Evolutionary conservation across 352 stramenopile species (phyloP), one percentile per base, ranked within the genome.

Genomic region (Pythium vanterpoolii): DNA sequence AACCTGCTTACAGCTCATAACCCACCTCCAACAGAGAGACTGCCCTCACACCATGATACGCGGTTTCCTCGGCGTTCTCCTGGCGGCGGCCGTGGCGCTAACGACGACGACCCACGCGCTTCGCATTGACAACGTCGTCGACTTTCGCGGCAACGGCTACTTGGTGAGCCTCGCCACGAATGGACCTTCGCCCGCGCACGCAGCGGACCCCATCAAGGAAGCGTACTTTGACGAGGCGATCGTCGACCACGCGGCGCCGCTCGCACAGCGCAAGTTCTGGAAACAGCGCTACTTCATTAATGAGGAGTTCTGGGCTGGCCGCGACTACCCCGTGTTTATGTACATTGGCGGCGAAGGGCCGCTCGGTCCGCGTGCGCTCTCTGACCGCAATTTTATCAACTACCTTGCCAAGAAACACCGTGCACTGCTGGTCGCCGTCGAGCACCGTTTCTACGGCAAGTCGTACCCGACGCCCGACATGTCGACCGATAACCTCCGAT

Each of bases 371-470:
- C 76, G 78, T 14, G 70, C 74, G 11, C 71, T 93, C 30, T 88
- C 77, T 23, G 84, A 90, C 60, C 73, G 69, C 56, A 87, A 75
- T n/a, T 93, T 87, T 66, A 86, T 90, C 58, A 74, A 93, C 71
- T 79, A 64, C 44, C 66, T 94, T 54, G 88, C 88, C 2, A 64
- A 93, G 64, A 68, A 94, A 40, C 76, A 93, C 60, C 68, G 73
- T 39, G 86, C 85, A 23, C 55, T 95, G 34, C 62, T 96, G 27
- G 83, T 97, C 62, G 93, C 93, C 1, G 64, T 99, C 9, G 95
- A 98, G 72, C 96, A 98, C 76, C 86, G 96, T 7, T 98, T 96
- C 77, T 99, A 98, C 69, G 96, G 95, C 52, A 84, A 92, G 50
- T 97, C 86, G 48, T 97, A 97, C 74, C 91, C 91, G 27, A 93